phyloP scores from a whole-genome alignment of 768 basidiomycete genomes.

The Lenzites betulinus region DNA sequence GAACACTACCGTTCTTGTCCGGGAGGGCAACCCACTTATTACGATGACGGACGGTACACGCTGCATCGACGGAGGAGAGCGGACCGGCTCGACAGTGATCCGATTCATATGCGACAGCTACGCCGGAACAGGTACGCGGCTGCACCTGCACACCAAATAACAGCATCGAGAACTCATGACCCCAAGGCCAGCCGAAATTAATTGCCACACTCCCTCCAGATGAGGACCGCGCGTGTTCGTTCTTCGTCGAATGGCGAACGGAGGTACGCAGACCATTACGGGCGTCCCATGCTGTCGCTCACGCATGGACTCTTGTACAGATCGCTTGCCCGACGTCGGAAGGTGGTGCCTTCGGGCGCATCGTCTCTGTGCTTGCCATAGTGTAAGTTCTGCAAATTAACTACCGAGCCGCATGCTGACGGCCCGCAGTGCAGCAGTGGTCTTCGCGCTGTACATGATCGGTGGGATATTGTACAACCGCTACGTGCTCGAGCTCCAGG shows the following conservation, averaged over 20 bases:
- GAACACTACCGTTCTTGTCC: conserved; percentile 64
- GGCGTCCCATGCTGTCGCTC: background rate
- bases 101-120: conserved; percentile 77
- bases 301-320: conserved; percentile 36
- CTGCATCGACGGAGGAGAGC: conserved; percentile 51
- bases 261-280: conserved; percentile 47
- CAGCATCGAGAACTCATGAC: background rate
- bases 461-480: conserved; percentile 77
- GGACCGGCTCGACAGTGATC: conserved; percentile 65
- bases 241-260: conserved; percentile 83
- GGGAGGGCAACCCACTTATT: conserved; percentile 55
- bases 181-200: conserved; percentile 51
- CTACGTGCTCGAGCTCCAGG: conserved; percentile 69
- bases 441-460: conserved; percentile 66
- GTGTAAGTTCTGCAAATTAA: conserved; percentile 48
- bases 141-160: background rate
- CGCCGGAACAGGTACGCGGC: conserved; percentile 52
- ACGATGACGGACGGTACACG: conserved; percentile 62
- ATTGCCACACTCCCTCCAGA: conserved; percentile 71
- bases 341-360: conserved; percentile 50
- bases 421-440: conserved; percentile 48
- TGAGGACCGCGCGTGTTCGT: conserved; percentile 70
- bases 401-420: background rate
- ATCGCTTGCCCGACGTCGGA: conserved; percentile 73
- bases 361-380: conserved; percentile 56